Base-by-base conservation (phyloP, 768 basidiomycete species). In the Suillus decipiens region DNA sequence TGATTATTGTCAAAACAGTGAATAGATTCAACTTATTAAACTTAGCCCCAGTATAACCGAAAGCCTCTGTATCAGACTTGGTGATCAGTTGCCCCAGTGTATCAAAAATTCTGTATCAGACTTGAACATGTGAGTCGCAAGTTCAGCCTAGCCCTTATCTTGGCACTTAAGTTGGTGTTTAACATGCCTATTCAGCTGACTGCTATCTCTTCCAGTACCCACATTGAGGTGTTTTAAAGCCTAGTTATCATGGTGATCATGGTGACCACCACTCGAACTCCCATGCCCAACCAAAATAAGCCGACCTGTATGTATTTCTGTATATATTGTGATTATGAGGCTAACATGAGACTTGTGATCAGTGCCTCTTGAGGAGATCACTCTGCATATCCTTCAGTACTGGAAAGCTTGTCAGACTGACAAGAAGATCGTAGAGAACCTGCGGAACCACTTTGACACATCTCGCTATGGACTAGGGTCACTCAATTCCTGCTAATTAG, bases 331-430 rank as follows among this genome's bases (percentile, higher is more conserved):
- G 42, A 43, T 43, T 43, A 19, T 7, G 19, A 43, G 19, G 42
- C 42, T 43, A 43, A 43, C 42, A 43, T 43, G 42, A n/a, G n/a
- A 43, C 42, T 43, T 43, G 42, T 6, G 19, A 43, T 43, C 42
- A 43, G 42, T 17, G 19, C 42, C 42, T 19, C 42, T 43, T 43
- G 42, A 43, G 42, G 42, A 19, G 7, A 43, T 43, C 3, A 17
- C 42, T 43, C 61, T 60, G 6, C 62, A 67, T 69, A 61, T 63
- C 33, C 56, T 54, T 1, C 14, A 37, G 5, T 69, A 67, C 19
- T 75, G 73, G 75, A 65, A 68, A 28, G 67, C 70, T 48, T 47
- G 64, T 0, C 67, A 68, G 19, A 72, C 64, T 19, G 74, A 76
- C 65, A 65, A 65, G 39, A 63, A 74, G 31, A 76, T 75, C 36